Conservation (phyloP, 2,329 filamentous ascomycete genomes). For the Colletotrichum higginsianum region DNA sequence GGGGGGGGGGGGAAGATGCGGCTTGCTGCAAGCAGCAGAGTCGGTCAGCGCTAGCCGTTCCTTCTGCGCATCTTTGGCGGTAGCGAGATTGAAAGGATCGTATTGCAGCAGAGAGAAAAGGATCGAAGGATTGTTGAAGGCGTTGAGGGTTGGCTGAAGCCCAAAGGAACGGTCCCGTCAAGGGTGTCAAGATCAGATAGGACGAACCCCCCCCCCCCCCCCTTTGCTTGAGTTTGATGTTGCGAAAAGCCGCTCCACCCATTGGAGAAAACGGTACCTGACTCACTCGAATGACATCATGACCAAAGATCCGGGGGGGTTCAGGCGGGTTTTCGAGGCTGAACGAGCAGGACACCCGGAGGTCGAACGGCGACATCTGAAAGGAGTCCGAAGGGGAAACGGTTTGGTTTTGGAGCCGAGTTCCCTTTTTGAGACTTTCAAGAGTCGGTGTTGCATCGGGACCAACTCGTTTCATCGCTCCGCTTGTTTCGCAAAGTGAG, state of each 20-base stretch:
- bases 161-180: neutral
- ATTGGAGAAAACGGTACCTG: neutral
- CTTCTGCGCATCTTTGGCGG: neutral
- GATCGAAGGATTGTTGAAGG: neutral
- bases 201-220: too few species aligned
- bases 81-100: neutral
- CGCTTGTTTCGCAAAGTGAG: too few species aligned
- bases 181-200: neutral
- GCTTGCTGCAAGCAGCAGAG: neutral
- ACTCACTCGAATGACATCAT: slow-evolving; percentile 9
- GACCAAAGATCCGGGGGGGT: neutral
- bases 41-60: neutral
- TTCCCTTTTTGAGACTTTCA: neutral
- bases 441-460: too few species aligned
- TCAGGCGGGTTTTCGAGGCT: neutral
- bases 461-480: too few species aligned
- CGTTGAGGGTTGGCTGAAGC: neutral
- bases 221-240: neutral
- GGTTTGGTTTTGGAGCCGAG: too few species aligned
- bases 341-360: neutral
- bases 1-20: neutral
- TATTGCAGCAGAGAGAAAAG: neutral
- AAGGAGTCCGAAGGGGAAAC: too few species aligned
- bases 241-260: neutral
- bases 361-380: neutral